These are phyloP conservation scores for Solanum appendiculatum DNA, from an alignment of 257 asterid species.

Conservation along the genomic window DNA sequence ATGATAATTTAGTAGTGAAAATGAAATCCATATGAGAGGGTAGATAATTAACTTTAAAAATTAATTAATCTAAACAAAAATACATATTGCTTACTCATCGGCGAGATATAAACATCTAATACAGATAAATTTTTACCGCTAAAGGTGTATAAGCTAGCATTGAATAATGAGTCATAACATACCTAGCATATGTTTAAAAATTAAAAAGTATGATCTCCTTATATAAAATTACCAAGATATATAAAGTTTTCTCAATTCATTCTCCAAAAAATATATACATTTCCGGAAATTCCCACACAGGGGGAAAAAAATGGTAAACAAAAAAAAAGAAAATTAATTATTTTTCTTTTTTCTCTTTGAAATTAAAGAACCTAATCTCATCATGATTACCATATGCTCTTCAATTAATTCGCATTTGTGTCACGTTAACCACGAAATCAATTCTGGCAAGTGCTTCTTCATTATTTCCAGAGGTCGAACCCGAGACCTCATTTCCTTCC, in stretches of 20 bases:
- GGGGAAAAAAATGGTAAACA: neutral
- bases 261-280: conserved; percentile 45
- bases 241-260: neutral
- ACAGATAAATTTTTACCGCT: neutral
- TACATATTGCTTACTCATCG: neutral
- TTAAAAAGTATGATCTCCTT: neutral
- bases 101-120: neutral
- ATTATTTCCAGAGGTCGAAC: neutral
- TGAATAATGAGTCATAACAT: neutral
- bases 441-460: no score
- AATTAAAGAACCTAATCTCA: neutral
- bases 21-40: neutral
- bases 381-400: neutral
- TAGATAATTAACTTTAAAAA: neutral
- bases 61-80: neutral
- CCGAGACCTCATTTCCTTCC: neutral
- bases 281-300: conserved; percentile 5
- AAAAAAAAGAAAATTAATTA: neutral
- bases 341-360: neutral
- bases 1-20: neutral
- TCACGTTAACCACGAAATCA: neutral
- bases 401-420: neutral
- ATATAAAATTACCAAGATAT: neutral
- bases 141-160: neutral
- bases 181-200: neutral